phyloP scores from a whole-genome alignment of 106 monocot genomes.

The Vanilla planifolia region DNA sequence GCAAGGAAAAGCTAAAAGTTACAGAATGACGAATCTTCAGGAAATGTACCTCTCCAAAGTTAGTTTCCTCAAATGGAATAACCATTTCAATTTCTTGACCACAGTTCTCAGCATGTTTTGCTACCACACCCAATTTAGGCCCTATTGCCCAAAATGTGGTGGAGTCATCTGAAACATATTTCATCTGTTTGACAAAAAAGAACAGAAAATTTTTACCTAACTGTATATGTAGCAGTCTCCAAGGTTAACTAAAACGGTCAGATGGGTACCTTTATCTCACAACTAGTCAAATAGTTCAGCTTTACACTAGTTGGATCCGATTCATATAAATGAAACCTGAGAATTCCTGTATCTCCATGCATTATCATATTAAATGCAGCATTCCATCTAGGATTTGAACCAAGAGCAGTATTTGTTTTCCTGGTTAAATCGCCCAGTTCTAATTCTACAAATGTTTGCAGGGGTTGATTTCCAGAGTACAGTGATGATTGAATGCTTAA shows the following conservation, averaged over 20 bases:
- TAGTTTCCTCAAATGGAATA: constrained; percentile 79
- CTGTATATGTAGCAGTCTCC: not conserved
- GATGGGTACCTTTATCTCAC: constrained; percentile 88
- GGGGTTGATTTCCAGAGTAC: constrained; percentile 11
- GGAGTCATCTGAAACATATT: constrained; percentile 86
- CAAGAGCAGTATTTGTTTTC: constrained; percentile 45
- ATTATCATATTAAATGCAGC: constrained; percentile 75
- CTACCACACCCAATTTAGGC: constrained; percentile 45
- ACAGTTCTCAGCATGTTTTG: constrained; percentile 59
- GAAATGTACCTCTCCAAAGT: constrained; percentile 61
- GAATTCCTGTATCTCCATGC: constrained; percentile 63
- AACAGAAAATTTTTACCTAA: not conserved
- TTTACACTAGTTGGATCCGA: constrained; percentile 52
- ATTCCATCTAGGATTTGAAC: constrained; percentile 67
- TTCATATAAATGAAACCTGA: constrained; percentile 82
- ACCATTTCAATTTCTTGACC: constrained; percentile 78
- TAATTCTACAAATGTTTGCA: constrained; percentile 75
- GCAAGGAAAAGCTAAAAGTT: too few species aligned
- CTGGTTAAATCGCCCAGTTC: constrained; percentile 67
- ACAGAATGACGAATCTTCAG: too few species aligned
- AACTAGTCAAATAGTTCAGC: constrained; percentile 68
- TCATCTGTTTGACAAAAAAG: constrained; percentile 57
- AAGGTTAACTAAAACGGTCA: not conserved
- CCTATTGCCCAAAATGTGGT: constrained; percentile 97
- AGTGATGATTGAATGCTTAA: constrained; percentile 12